phyloP scores from a whole-genome alignment of 306 rosid genomes.

The Pachyrhizus erosus region DNA sequence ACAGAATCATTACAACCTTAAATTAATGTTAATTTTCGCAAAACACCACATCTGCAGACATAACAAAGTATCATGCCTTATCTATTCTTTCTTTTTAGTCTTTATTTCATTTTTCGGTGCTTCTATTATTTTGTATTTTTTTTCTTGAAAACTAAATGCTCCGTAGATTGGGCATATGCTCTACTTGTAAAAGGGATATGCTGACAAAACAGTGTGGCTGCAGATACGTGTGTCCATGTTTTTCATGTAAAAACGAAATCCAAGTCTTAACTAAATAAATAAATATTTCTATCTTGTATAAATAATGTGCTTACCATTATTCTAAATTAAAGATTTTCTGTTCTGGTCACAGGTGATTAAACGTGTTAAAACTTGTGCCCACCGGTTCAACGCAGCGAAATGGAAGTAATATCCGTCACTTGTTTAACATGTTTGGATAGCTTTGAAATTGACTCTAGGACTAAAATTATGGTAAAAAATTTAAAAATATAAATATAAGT shows the following conservation, averaged over 20 bases:
- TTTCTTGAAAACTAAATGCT: conserved; percentile 1
- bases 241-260: background rate
- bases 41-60: no score
- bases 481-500: no score
- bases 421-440: no score
- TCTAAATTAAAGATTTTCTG: background rate
- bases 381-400: background rate
- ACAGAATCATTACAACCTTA: background rate
- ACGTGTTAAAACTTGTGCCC: background rate
- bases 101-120: background rate
- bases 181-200: conserved; percentile 11
- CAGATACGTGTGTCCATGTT: background rate
- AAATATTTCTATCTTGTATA: background rate
- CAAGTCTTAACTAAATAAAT: background rate
- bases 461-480: no score
- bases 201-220: background rate
- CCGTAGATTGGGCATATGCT: conserved; percentile 15
- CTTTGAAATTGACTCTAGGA: no score
- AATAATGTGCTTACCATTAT: background rate
- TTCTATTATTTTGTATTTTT: background rate
- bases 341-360: background rate
- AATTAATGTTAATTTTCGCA: background rate
- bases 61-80: background rate
- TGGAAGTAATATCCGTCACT: no score
- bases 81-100: background rate